Conservation (phyloP, 139 green algal genomes). For the Nannochloris sp. region DNA sequence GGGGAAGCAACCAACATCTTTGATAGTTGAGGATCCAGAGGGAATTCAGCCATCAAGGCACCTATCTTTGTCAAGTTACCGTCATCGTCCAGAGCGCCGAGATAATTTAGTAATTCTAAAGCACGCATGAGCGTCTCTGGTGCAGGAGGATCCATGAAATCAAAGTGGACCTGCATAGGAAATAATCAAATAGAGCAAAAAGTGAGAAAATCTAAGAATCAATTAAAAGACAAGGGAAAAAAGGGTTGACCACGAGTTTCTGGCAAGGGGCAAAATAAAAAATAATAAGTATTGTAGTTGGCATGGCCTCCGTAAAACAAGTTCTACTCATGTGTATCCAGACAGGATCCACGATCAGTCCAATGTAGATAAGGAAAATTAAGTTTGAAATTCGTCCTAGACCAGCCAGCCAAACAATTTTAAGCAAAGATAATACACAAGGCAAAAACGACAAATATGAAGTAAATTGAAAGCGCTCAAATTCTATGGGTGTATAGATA, state of each 20-base stretch:
- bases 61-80: constrained; percentile 89
- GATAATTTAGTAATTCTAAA: constrained; percentile 99
- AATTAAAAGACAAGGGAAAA: neutral
- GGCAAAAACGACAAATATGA: neutral
- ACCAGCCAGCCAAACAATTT: neutral
- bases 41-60: constrained; percentile 94
- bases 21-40: constrained; percentile 93
- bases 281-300: neutral
- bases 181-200: neutral
- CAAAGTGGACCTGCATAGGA: constrained; percentile 86
- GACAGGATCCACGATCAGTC: constrained; percentile 24
- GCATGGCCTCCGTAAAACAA: constrained; percentile 10
- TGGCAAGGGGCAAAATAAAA: constrained; percentile 14
- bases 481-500: constrained; percentile 63
- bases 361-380: constrained; percentile 54
- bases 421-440: neutral
- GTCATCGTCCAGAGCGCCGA: constrained; percentile 97
- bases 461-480: constrained; percentile 27
- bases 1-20: constrained; percentile 95
- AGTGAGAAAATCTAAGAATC: neutral
- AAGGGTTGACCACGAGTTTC: too few relatives aligned
- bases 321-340: constrained; percentile 30
- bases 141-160: constrained; percentile 99
- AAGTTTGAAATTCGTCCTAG: constrained; percentile 28
- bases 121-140: constrained; percentile 98